A percentile compares a stretch with the other conserved stretches of the same genome.
Conservation (phyloP, 164 flowering plant species). For the Tetrastigma voinierianum region DNA sequence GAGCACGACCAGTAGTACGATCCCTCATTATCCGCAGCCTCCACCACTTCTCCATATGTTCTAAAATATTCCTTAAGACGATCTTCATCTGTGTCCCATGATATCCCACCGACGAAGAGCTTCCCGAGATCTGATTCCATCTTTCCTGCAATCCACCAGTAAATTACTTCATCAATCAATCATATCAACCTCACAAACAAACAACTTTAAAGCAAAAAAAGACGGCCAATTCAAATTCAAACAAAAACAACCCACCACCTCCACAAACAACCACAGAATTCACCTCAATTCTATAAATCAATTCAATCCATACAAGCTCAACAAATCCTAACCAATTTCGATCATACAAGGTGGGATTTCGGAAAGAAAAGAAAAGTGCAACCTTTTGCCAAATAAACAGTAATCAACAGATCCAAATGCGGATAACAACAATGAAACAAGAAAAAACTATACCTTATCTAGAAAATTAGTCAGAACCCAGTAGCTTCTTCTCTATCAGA, state of each 20-base stretch:
- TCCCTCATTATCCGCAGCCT: slow-evolving; percentile 92
- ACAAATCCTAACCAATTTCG: background rate
- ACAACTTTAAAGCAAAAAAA: background rate
- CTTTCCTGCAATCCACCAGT: slow-evolving; percentile 32
- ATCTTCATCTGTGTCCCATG: slow-evolving; percentile 89
- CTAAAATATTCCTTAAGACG: slow-evolving; percentile 75
- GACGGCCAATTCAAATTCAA: background rate
- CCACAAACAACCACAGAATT: background rate
- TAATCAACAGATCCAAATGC: slow-evolving; percentile 21
- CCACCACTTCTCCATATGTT: slow-evolving; percentile 77
- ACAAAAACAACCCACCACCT: background rate
- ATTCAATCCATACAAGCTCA: background rate
- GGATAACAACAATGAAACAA: slow-evolving; percentile 9
- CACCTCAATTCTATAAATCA: slow-evolving; percentile 1
- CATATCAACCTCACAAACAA: slow-evolving; percentile 1
- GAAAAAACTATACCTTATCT: slow-evolving; percentile 22
- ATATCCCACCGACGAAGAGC: slow-evolving; percentile 91
- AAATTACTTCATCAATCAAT: slow-evolving; percentile 16
- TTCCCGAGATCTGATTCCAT: slow-evolving; percentile 92
- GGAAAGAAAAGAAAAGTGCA: background rate
- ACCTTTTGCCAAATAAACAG: background rate
- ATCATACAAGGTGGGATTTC: background rate
- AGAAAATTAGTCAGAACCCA: slow-evolving; percentile 32
- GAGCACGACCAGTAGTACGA: slow-evolving; percentile 82
- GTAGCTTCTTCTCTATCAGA: slow-evolving; percentile 20